Evolutionary conservation across 2,329 filamentous ascomycete genomes (phyloP), one percentile per base, ranked within the genome.

Genomic region (Phyllosticta citriasiana): DNA sequence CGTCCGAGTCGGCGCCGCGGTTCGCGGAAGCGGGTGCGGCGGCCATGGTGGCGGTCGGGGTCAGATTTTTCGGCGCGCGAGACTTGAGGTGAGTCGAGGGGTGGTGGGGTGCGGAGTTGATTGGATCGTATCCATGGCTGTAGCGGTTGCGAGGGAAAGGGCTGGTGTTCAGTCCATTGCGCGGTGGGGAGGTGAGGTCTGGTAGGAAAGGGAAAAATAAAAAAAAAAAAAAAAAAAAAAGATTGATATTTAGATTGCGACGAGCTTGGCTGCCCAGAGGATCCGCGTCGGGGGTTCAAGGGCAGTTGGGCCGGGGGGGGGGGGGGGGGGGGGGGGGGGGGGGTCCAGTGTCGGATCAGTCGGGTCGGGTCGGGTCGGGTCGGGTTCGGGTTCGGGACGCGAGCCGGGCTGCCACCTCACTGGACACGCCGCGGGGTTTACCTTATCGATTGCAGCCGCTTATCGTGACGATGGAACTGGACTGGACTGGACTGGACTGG

Each of bases 1-100:
- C 75, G n/a, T 77, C 76, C 16, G 74, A 69, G 40, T 73, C 66
- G 16, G 40, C 33, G 33, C 57, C 57, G 25, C 40, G 40, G 27
- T 51, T 52, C 51, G 57, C 50, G 27, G 47, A 47, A 16, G 26
- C 12, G 40, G 27, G 26, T n/a, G 55, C 25, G 53, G 60, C 40
- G 22, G 50, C 51, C 40, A 59, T 62, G 56, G 56, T 57, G 24
- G 58, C 4, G 9, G 10, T 52, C n/a, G 53, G 19, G 35, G 27
- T 47, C 40, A 47, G n/a, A 47, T 3, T 47, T n/a, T 47, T n/a
- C 40, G 40, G 40, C 40, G 40, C 40, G 40, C 40, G 40, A n/a
- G 40, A n/a, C 40, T 40, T 16, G 35, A 12, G 35, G 35, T 9
- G 35, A 40, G 16, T 12, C 35, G 16, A 6, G 14, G 40, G 14